phyloP scores from a whole-genome alignment of 495 filamentous ascomycete species.

The Trichoderma parareesei region DNA sequence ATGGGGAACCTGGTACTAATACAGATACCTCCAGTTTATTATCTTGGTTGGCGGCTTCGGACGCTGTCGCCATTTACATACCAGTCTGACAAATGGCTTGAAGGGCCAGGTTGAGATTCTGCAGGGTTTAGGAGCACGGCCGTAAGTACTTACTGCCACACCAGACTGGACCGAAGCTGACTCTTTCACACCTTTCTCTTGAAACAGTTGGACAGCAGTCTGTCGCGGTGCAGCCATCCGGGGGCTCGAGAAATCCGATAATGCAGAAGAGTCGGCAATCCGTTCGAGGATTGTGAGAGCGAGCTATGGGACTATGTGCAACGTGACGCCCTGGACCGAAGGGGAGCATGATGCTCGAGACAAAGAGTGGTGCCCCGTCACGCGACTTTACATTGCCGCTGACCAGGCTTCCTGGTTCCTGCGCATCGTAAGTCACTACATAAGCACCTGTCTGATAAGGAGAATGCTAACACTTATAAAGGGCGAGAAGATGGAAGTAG shows the following conservation, averaged over 20 bases:
- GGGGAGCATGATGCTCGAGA: background rate
- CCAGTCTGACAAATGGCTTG: background rate
- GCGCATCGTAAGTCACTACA: background rate
- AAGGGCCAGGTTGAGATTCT: background rate
- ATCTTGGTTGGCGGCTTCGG: conserved; percentile 11
- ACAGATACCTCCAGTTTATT: background rate
- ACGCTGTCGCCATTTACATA: background rate
- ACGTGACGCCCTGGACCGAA: background rate
- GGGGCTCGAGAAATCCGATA: background rate
- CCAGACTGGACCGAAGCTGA: background rate
- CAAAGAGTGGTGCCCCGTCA: conserved; percentile 7
- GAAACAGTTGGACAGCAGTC: conserved; percentile 8
- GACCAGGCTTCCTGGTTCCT: conserved; percentile 10
- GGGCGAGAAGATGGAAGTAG: background rate
- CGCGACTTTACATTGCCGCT: background rate
- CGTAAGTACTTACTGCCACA: background rate
- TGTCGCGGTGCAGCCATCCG: conserved; percentile 10
- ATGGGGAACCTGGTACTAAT: background rate
- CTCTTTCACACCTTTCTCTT: background rate
- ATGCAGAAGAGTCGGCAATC: background rate
- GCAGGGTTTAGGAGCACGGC: background rate
- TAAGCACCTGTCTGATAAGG: background rate
- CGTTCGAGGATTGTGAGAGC: background rate
- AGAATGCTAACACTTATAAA: background rate
- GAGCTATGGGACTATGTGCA: conserved; percentile 2